phyloP scores from a whole-genome alignment of 345 rosid genomes.

The Heritiera fomes region DNA sequence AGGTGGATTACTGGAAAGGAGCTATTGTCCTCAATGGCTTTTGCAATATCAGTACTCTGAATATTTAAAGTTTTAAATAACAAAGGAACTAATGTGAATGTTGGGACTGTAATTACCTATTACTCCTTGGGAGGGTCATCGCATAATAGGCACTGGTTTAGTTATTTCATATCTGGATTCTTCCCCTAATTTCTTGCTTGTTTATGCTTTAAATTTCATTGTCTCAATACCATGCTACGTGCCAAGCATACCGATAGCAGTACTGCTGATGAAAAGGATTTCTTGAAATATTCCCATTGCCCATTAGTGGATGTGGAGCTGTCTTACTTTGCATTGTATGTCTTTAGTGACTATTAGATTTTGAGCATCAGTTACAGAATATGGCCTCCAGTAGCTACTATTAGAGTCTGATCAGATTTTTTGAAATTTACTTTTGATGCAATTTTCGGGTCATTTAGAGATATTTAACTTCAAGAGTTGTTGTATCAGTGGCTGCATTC shows the following conservation, averaged over 20 bases:
- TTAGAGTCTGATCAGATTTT: too few relatives aligned
- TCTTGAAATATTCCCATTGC: background rate
- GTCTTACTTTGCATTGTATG: background rate
- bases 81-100: background rate
- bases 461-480: background rate
- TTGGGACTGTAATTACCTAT: background rate
- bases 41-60: background rate
- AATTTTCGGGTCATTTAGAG: background rate
- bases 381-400: background rate
- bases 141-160: background rate
- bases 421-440: background rate
- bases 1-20: background rate
- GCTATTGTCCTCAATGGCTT: background rate
- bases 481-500: background rate
- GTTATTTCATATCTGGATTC: constrained; percentile 3
- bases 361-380: background rate
- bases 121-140: background rate
- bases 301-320: background rate
- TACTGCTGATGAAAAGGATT: background rate
- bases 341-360: background rate
- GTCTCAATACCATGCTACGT: background rate
- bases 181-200: background rate
- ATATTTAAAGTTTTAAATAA: background rate
- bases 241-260: background rate
- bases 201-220: background rate